Percentiles rank a stretch among this genome's conserved stretches.
These are phyloP conservation scores for Nakaseomyces bracarensis DNA, from an alignment of 1,139 yeast species.

Conservation along the genomic window DNA sequence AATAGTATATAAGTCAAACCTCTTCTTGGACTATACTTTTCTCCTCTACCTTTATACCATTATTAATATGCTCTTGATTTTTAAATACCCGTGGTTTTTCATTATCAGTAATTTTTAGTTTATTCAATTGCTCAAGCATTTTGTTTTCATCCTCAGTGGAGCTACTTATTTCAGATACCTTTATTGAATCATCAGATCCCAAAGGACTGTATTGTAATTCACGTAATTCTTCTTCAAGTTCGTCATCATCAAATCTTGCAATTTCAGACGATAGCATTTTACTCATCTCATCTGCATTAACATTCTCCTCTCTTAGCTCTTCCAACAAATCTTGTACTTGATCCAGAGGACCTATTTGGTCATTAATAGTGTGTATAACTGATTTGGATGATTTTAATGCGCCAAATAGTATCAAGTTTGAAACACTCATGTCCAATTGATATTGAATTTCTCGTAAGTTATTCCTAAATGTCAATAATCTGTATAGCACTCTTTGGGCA, in stretches of 20 bases:
- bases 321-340: conserved; percentile 36
- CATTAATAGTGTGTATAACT: conserved; percentile 27
- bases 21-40: conserved; percentile 1
- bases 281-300: conserved; percentile 33
- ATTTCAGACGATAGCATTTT: conserved; percentile 14
- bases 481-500: conserved; percentile 32
- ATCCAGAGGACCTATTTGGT: conserved; percentile 33
- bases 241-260: conserved; percentile 6
- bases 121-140: conserved; percentile 1
- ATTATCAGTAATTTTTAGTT: background rate
- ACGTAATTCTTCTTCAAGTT: conserved; percentile 4
- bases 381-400: conserved; percentile 35
- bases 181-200: background rate
- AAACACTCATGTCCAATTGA: conserved; percentile 43
- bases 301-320: conserved; percentile 39
- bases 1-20: no score
- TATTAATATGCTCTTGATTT: background rate
- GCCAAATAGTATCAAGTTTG: conserved; percentile 37
- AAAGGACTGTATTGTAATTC: background rate
- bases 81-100: background rate
- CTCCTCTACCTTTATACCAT: background rate
- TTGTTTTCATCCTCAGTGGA: background rate
- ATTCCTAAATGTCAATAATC: conserved; percentile 31
- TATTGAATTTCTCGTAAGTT: conserved; percentile 37
- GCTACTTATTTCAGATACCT: background rate